Evolutionary conservation across 2,329 filamentous ascomycete species (phyloP).

Genomic region (Microdochium trichocladiopsis): DNA sequence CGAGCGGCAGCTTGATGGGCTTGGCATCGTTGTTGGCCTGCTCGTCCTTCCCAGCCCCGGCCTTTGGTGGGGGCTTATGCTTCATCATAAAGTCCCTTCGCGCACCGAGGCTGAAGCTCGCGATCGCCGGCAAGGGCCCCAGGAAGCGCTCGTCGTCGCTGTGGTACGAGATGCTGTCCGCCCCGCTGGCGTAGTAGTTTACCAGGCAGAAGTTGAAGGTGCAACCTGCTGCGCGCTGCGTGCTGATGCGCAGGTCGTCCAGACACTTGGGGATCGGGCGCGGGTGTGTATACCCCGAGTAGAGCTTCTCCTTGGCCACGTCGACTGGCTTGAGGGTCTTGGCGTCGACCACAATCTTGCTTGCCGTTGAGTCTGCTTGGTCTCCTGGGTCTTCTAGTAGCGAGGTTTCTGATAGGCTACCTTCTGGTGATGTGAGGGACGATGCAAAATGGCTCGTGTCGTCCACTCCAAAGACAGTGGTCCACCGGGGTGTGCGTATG

Average conservation of each 20-base stretch:
- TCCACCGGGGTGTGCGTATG: conserved; percentile 49
- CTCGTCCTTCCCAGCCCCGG: conserved; percentile 5
- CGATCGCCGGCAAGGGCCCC: conserved; percentile 62
- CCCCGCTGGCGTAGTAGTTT: conserved; percentile 74
- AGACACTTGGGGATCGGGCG: conserved; percentile 67
- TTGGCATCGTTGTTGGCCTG: conserved; percentile 24
- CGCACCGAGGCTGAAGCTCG: conserved; percentile 67
- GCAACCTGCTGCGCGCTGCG: conserved; percentile 60
- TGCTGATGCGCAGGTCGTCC: conserved; percentile 51
- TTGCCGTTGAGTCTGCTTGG: conserved; percentile 31
- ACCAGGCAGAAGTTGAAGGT: conserved; percentile 74
- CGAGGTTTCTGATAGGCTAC: no score
- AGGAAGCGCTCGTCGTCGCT: conserved; percentile 76
- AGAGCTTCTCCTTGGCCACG: not conserved
- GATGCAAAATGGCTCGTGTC: conserved; percentile 53
- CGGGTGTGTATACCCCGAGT: conserved; percentile 42
- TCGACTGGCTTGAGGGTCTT: conserved; percentile 21
- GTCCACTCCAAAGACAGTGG: conserved; percentile 50
- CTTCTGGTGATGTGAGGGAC: conserved; percentile 25
- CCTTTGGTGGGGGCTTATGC: conserved; percentile 52
- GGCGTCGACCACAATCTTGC: conserved; percentile 30
- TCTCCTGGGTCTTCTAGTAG: conserved; percentile 34
- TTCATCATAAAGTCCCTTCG: conserved; percentile 72
- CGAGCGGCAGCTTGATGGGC: conserved; percentile 45
- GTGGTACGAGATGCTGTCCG: conserved; percentile 73